Evolutionary conservation across 2,329 filamentous ascomycete species (phyloP).

Genomic region (Didymellaceae sp.): DNA sequence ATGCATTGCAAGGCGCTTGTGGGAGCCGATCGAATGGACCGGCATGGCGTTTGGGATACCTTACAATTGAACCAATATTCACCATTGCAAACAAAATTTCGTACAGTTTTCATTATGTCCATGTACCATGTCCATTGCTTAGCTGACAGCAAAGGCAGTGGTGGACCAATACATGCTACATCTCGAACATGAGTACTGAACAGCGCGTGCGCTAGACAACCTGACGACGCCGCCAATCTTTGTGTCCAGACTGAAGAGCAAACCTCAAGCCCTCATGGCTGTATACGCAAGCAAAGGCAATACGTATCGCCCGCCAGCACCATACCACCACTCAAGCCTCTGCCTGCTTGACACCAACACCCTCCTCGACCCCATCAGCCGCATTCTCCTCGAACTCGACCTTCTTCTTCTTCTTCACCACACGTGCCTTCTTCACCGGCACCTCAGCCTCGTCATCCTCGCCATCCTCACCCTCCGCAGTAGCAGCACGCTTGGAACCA

Average conservation of each 20-base stretch:
- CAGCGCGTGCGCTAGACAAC: too few relatives aligned
- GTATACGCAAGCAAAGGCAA: neutral
- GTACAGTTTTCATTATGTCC: neutral
- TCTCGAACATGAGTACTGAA: too few relatives aligned
- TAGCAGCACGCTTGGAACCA: slow-evolving; percentile 1
- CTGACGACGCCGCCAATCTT: too few relatives aligned
- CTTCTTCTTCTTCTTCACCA: slow-evolving; percentile 1
- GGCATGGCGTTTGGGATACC: slow-evolving; percentile 18
- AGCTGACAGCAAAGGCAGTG: neutral
- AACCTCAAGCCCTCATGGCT: too few relatives aligned
- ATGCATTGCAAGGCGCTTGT: slow-evolving; percentile 31
- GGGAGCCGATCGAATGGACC: slow-evolving; percentile 5
- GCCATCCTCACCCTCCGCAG: slow-evolving; percentile 17
- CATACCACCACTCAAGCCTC: neutral
- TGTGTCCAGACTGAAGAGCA: too few relatives aligned
- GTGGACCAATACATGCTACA: neutral
- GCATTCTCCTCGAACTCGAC: slow-evolving; percentile 5
- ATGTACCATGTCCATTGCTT: too few relatives aligned
- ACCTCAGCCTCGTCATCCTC: neutral
- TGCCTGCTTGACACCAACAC: too few relatives aligned
- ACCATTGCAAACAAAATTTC: neutral
- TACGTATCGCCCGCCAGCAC: neutral
- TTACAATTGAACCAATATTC: slow-evolving; percentile 8
- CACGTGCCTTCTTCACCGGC: slow-evolving; percentile 2
- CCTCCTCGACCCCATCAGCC: neutral